These are phyloP conservation scores for Cichorium intybus DNA, from an alignment of 140 eudicot species.

Conservation along the genomic window DNA sequence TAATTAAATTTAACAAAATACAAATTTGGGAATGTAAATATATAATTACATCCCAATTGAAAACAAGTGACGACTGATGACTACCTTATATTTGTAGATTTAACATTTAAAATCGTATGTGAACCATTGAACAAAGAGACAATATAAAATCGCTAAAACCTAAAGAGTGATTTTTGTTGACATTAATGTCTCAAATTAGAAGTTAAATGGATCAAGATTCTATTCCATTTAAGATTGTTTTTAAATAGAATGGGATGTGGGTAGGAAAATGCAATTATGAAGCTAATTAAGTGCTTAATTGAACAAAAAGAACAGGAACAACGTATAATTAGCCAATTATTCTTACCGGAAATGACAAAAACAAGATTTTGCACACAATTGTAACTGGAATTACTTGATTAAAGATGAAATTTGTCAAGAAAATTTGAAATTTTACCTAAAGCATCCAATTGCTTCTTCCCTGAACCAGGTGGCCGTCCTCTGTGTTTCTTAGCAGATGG, in stretches of 20 bases:
- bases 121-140: background rate
- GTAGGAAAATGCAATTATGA: background rate
- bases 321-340: background rate
- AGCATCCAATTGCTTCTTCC: slow-evolving; percentile 74
- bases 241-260: background rate
- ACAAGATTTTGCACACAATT: slow-evolving; percentile 9
- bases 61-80: background rate
- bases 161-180: background rate
- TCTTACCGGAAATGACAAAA: background rate
- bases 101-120: slow-evolving; percentile 5
- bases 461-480: slow-evolving; percentile 80
- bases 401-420: background rate
- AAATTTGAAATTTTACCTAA: slow-evolving; percentile 42
- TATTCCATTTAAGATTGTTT: background rate
- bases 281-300: slow-evolving; percentile 12
- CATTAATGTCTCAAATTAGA: slow-evolving; percentile 1
- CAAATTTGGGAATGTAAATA: background rate
- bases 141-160: background rate
- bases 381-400: background rate
- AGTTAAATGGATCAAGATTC: slow-evolving; percentile 10
- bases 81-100: background rate
- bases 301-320: background rate
- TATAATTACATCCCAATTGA: background rate
- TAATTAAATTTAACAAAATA: background rate
- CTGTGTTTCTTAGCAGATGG: slow-evolving; percentile 47